A percentile compares a stretch with the other conserved stretches of the same genome.
Evolutionary conservation across 768 basidiomycete species (phyloP).

Genomic region (Lactarius pseudohatsudake): DNA sequence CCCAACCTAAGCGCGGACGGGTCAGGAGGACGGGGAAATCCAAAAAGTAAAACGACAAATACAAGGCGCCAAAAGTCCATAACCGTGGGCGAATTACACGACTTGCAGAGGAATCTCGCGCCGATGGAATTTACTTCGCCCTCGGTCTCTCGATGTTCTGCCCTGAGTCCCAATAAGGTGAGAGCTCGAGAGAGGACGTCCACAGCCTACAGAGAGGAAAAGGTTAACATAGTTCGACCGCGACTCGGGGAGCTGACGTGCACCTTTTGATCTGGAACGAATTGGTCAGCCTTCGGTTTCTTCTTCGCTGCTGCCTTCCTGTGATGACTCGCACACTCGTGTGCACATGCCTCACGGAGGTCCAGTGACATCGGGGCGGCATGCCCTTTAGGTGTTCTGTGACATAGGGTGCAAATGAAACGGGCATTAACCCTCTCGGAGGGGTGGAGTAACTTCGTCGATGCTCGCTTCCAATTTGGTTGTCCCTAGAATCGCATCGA

Average conservation of each 20-base stretch:
- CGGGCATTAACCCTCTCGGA: constrained; percentile 57
- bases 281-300: constrained; percentile 52
- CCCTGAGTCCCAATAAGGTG: neutral
- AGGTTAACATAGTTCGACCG: neutral
- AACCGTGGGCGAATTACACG: constrained; percentile 20
- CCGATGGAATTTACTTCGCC: neutral
- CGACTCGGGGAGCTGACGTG: constrained; percentile 14
- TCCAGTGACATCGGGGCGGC: constrained; percentile 49
- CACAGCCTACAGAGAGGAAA: constrained; percentile 20
- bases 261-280: constrained; percentile 62
- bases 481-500: constrained; percentile 54
- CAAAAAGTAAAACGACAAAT: neutral
- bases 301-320: constrained; percentile 33
- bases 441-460: constrained; percentile 49
- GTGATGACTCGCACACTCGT: constrained; percentile 45
- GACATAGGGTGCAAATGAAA: constrained; percentile 58
- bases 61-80: constrained; percentile 28
- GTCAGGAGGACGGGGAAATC: neutral
- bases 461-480: constrained; percentile 51
- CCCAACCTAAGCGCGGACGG: constrained; percentile 6
- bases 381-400: constrained; percentile 38
- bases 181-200: constrained; percentile 21
- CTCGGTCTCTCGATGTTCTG: constrained; percentile 14
- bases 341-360: constrained; percentile 58
- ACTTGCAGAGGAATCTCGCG: constrained; percentile 20